Conservation (phyloP, 169 alveolate species). For the Miamiensis avidus region DNA sequence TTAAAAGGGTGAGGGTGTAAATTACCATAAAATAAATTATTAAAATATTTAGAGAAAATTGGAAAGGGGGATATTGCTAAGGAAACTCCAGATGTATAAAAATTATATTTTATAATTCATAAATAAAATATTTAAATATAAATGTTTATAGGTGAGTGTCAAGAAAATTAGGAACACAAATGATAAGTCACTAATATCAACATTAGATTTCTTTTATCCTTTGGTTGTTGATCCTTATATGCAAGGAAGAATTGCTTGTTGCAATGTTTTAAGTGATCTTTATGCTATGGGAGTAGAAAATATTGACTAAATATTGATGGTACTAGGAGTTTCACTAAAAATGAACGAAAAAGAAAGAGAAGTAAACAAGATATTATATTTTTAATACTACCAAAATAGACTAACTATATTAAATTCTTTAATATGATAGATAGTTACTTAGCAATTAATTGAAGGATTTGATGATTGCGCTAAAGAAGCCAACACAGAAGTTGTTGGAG, state of each 20-base stretch:
- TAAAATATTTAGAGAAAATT: constrained; percentile 53
- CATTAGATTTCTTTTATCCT: constrained; percentile 89
- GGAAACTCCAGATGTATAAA: constrained; percentile 78
- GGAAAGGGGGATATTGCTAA: constrained; percentile 58
- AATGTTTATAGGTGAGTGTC: constrained; percentile 33
- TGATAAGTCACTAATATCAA: constrained; percentile 53
- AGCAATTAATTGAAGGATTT: constrained; percentile 80
- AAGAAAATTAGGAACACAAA: constrained; percentile 39
- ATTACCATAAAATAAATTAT: constrained; percentile 67
- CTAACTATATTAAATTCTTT: background rate
- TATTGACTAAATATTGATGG: constrained; percentile 76
- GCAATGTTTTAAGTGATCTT: constrained; percentile 84
- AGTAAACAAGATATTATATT: constrained; percentile 1
- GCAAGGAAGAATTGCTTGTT: constrained; percentile 83
- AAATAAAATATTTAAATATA: too few species aligned
- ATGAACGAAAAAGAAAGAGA: constrained; percentile 70
- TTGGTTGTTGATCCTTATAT: constrained; percentile 82
- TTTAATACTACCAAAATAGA: background rate
- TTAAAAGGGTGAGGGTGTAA: constrained; percentile 85
- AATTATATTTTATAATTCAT: too few species aligned
- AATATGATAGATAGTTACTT: constrained; percentile 49
- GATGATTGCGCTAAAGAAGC: constrained; percentile 79
- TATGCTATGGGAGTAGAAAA: constrained; percentile 84
- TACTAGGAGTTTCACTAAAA: constrained; percentile 64
- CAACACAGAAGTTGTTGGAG: constrained; percentile 81